phyloP scores from a whole-genome alignment of 2,329 filamentous ascomycete species.

The Fusarium liriodendri region DNA sequence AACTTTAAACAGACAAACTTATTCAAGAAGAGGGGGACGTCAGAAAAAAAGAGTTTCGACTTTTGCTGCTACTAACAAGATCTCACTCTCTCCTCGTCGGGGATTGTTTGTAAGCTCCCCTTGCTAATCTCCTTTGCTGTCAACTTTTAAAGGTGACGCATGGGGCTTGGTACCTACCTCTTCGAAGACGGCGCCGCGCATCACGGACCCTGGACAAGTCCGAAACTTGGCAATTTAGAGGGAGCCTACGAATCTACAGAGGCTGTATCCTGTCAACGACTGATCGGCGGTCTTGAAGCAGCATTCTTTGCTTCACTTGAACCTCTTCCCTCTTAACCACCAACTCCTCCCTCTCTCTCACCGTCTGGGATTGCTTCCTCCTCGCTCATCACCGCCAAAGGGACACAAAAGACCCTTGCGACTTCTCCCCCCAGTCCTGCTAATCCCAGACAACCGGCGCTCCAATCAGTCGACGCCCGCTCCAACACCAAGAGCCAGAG shows the following conservation, averaged over 20 bases:
- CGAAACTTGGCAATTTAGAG: slow-evolving; percentile 12
- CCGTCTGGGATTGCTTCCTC: neutral
- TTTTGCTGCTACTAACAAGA: neutral
- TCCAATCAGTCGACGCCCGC: slow-evolving; percentile 38
- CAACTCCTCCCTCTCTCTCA: neutral
- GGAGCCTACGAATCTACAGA: neutral
- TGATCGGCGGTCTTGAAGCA: neutral
- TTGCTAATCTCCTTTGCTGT: neutral
- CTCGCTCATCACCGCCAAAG: slow-evolving; percentile 2
- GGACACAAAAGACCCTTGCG: slow-evolving; percentile 35
- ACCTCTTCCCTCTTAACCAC: neutral
- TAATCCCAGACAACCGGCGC: slow-evolving; percentile 40
- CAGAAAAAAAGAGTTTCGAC: neutral
- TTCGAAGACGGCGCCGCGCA: slow-evolving; percentile 10
- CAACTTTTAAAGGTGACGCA: slow-evolving; percentile 33
- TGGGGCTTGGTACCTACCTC: slow-evolving; percentile 29
- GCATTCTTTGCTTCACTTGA: neutral
- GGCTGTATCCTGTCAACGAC: neutral
- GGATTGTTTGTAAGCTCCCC: neutral
- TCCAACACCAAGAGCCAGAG: slow-evolving; percentile 22
- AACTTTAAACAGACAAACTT: neutral
- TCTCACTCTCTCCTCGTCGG: neutral
- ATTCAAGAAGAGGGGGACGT: neutral
- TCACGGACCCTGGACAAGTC: slow-evolving; percentile 30
- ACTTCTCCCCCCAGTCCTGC: neutral